phyloP scores from a whole-genome alignment of 257 asterid species.

The Gentiana macrophylla region DNA sequence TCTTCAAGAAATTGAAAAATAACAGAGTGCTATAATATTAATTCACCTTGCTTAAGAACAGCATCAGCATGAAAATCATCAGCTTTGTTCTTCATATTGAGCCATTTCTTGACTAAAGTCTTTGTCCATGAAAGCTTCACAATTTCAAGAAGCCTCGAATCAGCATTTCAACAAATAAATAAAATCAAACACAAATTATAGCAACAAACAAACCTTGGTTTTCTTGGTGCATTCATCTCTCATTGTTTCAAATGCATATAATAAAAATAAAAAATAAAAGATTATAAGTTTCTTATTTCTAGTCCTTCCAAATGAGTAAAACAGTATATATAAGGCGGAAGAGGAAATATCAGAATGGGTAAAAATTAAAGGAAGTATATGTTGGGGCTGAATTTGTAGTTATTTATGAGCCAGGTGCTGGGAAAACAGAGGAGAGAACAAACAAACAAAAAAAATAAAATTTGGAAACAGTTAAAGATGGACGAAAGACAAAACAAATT shows the following conservation, averaged over 20 bases:
- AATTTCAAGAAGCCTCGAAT: slow-evolving; percentile 15
- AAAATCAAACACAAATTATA: too few species aligned
- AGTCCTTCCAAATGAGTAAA: slow-evolving; percentile 16
- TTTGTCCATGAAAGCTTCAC: slow-evolving; percentile 80
- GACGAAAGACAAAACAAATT: too few species aligned
- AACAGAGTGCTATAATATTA: neutral
- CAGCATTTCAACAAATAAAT: slow-evolving; percentile 15
- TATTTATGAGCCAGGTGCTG: neutral
- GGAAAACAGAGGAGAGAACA: slow-evolving; percentile 14
- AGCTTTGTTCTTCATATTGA: slow-evolving; percentile 73
- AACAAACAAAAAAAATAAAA: neutral
- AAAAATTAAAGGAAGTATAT: slow-evolving; percentile 10
- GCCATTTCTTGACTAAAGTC: slow-evolving; percentile 90
- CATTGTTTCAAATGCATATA: slow-evolving; percentile 39
- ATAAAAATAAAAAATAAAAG: slow-evolving; percentile 1
- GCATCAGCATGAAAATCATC: slow-evolving; percentile 95
- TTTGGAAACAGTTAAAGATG: too few species aligned
- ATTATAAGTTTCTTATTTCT: neutral
- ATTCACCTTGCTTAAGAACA: slow-evolving; percentile 47
- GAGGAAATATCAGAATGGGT: neutral
- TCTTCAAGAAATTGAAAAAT: neutral
- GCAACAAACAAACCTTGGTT: slow-evolving; percentile 63
- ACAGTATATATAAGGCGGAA: slow-evolving; percentile 6
- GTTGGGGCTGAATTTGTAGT: slow-evolving; percentile 8
- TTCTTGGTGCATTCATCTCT: slow-evolving; percentile 71